Percentiles rank a stretch among this genome's conserved stretches.
phyloP scores from a whole-genome alignment of 768 basidiomycete species.

The Candolleomyces eurysporus region DNA sequence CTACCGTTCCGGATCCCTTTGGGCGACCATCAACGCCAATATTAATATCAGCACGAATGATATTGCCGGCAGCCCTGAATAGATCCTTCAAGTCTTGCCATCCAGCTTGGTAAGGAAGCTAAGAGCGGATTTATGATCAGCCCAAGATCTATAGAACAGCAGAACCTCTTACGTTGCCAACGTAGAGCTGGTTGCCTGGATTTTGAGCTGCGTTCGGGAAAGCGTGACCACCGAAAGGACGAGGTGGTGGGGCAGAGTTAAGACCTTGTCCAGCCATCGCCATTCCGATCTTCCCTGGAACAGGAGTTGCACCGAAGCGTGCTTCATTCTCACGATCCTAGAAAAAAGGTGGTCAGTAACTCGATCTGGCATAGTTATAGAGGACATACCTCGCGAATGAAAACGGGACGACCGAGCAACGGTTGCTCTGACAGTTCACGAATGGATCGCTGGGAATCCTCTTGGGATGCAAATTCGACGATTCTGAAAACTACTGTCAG shows the following conservation, averaged over 20 bases:
- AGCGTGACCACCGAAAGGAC: constrained; percentile 45
- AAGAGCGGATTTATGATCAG: constrained; percentile 1
- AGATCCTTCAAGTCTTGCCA: constrained; percentile 99
- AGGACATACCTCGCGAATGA: constrained; percentile 83
- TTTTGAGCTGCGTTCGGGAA: constrained; percentile 77
- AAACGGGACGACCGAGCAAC: constrained; percentile 91
- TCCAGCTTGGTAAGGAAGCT: constrained; percentile 93
- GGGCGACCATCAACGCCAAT: constrained; percentile 90
- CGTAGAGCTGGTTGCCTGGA: constrained; percentile 91
- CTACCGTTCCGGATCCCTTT: constrained; percentile 96
- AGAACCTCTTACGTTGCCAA: constrained; percentile 71
- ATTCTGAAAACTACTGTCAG: constrained; percentile 54
- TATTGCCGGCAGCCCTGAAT: constrained; percentile 93
- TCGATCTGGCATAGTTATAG: constrained; percentile 1
- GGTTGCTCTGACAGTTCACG: constrained; percentile 87
- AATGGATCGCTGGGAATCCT: constrained; percentile 87
- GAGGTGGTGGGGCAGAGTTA: constrained; percentile 76
- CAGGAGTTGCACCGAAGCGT: constrained; percentile 92
- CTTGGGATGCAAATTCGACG: constrained; percentile 89
- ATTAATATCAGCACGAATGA: constrained; percentile 94
- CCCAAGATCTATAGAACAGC: not conserved
- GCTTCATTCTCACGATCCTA: constrained; percentile 97
- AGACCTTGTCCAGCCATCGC: constrained; percentile 93
- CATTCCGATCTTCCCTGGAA: constrained; percentile 94
- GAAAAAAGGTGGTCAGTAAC: not conserved